Percentiles rank a stretch among this genome's conserved stretches.
phyloP scores from a whole-genome alignment of 2,329 filamentous ascomycete genomes.

The Diaporthe aspalathi region DNA sequence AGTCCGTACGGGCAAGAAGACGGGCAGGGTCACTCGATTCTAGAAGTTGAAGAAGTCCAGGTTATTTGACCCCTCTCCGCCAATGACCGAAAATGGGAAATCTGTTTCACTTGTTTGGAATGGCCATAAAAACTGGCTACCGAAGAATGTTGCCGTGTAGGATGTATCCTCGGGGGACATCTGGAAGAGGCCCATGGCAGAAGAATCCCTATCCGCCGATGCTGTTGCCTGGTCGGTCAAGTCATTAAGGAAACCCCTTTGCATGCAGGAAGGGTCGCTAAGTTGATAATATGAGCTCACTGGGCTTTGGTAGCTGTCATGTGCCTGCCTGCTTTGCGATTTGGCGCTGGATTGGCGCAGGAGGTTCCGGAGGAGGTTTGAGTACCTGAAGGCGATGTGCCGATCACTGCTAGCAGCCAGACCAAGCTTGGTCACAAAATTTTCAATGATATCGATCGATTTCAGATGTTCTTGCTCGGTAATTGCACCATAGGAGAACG shows the following conservation, averaged over 20 bases:
- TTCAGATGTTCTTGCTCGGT: neutral
- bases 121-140: neutral
- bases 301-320: neutral
- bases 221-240: neutral
- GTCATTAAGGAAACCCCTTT: too few relatives aligned
- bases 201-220: neutral
- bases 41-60: neutral
- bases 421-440: neutral
- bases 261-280: too few relatives aligned
- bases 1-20: too few relatives aligned
- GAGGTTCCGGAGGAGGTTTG: neutral
- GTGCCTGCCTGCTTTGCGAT: neutral
- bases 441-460: neutral
- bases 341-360: neutral
- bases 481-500: neutral
- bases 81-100: neutral
- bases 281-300: neutral
- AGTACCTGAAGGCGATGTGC: neutral
- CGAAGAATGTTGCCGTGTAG: neutral
- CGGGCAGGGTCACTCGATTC: neutral
- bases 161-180: neutral
- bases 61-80: neutral
- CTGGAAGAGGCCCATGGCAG: neutral
- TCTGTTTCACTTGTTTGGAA: neutral
- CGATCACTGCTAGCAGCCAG: neutral